A percentile compares a stretch with the other conserved stretches of the same genome.
phyloP scores from a whole-genome alignment of 2,329 filamentous ascomycete species.

The Septoria petroselini region DNA sequence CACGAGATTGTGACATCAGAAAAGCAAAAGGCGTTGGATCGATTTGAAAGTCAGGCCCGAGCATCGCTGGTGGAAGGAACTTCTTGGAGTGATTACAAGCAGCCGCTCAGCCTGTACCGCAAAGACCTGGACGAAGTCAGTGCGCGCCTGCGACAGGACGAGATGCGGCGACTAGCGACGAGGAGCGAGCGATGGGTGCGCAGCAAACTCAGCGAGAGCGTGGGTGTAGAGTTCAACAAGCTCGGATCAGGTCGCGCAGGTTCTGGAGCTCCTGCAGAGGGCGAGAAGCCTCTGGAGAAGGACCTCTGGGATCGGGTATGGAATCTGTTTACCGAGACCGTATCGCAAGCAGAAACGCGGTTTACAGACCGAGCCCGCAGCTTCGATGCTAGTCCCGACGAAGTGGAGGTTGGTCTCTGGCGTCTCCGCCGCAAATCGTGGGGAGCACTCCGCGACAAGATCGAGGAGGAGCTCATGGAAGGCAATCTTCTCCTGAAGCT shows the following conservation, averaged over 20 bases:
- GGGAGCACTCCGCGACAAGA: slow-evolving; percentile 82
- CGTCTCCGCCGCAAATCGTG: slow-evolving; percentile 89
- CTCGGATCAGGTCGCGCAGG: slow-evolving; percentile 84
- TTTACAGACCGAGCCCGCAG: slow-evolving; percentile 87
- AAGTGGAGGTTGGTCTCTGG: slow-evolving; percentile 92
- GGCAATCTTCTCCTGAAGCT: slow-evolving; percentile 94
- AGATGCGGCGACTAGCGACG: slow-evolving; percentile 89
- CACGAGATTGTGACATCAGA: slow-evolving; percentile 85
- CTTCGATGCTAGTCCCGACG: slow-evolving; percentile 86
- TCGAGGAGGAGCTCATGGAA: slow-evolving; percentile 97
- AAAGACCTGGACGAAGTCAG: slow-evolving; percentile 92
- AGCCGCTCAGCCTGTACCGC: slow-evolving; percentile 75
- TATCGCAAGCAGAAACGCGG: slow-evolving; percentile 77
- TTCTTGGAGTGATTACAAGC: slow-evolving; percentile 80
- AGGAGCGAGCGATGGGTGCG: slow-evolving; percentile 92
- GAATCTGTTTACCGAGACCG: slow-evolving; percentile 76
- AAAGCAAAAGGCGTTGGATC: slow-evolving; percentile 69
- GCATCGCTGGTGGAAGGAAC: slow-evolving; percentile 74
- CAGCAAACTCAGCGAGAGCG: slow-evolving; percentile 77
- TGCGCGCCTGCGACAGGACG: slow-evolving; percentile 79
- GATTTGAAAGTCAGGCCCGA: slow-evolving; percentile 73
- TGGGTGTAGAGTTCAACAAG: slow-evolving; percentile 94
- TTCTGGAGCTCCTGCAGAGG: slow-evolving; percentile 72
- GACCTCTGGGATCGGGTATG: slow-evolving; percentile 96
- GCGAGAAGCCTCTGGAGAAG: slow-evolving; percentile 74